Evolutionary conservation across 2,329 filamentous ascomycete species (phyloP).

Genomic region (Coniochaeta hoffmannii): DNA sequence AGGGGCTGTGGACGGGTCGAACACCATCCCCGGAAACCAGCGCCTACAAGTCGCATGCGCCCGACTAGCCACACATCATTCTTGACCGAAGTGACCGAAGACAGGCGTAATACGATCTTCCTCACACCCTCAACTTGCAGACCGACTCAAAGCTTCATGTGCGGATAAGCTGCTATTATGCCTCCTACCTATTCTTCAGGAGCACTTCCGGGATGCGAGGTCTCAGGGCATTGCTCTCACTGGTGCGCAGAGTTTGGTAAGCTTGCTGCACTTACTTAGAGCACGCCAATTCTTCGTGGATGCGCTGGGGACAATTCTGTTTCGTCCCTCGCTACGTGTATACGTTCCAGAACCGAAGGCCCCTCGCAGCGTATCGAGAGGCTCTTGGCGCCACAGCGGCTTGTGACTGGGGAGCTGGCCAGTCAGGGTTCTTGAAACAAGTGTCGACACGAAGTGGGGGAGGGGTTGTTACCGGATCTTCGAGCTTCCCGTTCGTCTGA

Average conservation of each 20-base stretch:
- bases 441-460: not conserved
- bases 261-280: not conserved
- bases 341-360: not conserved
- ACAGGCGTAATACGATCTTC: not conserved
- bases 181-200: not conserved
- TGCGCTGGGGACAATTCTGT: not conserved
- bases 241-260: not conserved
- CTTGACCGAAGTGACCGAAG: not conserved
- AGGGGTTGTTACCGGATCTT: not conserved
- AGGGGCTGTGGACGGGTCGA: not conserved
- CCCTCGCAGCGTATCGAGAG: not conserved
- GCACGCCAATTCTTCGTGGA: not conserved
- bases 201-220: not conserved
- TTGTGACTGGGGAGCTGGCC: not conserved
- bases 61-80: not conserved
- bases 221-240: not conserved
- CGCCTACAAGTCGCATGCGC: not conserved
- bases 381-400: conserved; percentile 1
- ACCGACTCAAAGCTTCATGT: not conserved
- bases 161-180: not conserved
- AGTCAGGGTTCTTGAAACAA: not conserved
- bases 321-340: not conserved
- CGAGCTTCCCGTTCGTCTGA: not conserved
- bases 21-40: not conserved
- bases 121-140: not conserved